These are phyloP conservation scores for Triticum monococcum DNA, from an alignment of 176 grass and related monocot genomes.

Conservation along the genomic window DNA sequence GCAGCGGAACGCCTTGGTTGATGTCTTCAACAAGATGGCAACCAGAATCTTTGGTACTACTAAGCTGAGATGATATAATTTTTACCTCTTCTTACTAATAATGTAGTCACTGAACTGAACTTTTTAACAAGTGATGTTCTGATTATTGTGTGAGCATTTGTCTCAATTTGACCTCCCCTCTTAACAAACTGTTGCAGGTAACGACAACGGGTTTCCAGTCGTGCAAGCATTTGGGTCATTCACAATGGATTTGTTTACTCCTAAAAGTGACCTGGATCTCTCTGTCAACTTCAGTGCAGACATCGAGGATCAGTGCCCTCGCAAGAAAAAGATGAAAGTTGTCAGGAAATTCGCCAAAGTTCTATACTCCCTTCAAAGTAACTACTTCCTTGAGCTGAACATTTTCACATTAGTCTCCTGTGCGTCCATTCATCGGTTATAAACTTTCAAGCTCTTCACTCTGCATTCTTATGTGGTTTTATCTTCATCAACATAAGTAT, in stretches of 20 bases:
- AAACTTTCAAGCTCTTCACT: too few species aligned
- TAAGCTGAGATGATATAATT: not conserved
- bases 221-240: constrained; percentile 95
- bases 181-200: constrained; percentile 47
- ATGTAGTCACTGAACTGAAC: not conserved
- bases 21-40: constrained; percentile 50
- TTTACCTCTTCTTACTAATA: not conserved
- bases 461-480: too few species aligned
- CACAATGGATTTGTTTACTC: constrained; percentile 90
- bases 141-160: not conserved
- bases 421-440: not conserved
- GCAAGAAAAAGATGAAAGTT: constrained; percentile 54
- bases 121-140: too few species aligned
- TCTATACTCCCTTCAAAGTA: constrained; percentile 83
- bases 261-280: constrained; percentile 79
- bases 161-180: not conserved
- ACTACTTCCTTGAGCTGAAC: constrained; percentile 11
- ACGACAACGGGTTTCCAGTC: constrained; percentile 46
- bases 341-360: constrained; percentile 64
- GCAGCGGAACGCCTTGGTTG: constrained; percentile 52
- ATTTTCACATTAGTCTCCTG: constrained; percentile 6
- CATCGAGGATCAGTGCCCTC: constrained; percentile 29
- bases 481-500: not conserved
- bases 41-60: constrained; percentile 56
- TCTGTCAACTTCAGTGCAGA: constrained; percentile 73